Conservation (phyloP, 495 filamentous ascomycete species). For the Lasiosphaeria hispida region DNA sequence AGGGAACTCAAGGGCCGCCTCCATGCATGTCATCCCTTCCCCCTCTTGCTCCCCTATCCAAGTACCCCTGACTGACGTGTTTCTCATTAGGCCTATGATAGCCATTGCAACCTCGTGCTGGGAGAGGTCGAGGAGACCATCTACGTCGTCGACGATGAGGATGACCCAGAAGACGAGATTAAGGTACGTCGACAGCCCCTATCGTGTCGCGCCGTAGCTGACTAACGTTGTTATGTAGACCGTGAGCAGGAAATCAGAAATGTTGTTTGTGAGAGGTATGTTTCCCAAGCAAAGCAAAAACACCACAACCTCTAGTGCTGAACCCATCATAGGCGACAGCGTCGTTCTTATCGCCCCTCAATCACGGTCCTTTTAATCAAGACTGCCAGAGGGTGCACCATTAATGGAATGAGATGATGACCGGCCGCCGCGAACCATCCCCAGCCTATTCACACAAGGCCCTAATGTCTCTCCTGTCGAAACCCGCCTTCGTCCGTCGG, state of each 20-base stretch:
- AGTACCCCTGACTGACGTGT: conserved; percentile 7
- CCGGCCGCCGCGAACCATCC: no score
- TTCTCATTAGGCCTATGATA: conserved; percentile 80
- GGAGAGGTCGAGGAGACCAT: conserved; percentile 98
- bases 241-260: conserved; percentile 93
- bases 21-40: conserved; percentile 60
- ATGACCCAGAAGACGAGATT: conserved; percentile 60
- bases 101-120: conserved; percentile 96
- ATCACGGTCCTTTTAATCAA: background rate
- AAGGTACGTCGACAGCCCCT: conserved; percentile 24
- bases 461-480: no score
- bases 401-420: no score
- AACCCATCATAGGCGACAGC: background rate
- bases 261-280: conserved; percentile 97
- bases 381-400: background rate
- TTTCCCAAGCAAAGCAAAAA: conserved; percentile 5
- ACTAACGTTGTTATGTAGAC: conserved; percentile 53
- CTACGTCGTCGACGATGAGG: conserved; percentile 86
- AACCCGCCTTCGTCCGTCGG: no score
- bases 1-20: conserved; percentile 91
- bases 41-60: background rate
- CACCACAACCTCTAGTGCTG: background rate
- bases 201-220: conserved; percentile 15
- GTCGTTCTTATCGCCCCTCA: conserved; percentile 12
- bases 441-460: no score